Conservation (phyloP, 164 flowering plant genomes). For the Aristolochia californica region DNA sequence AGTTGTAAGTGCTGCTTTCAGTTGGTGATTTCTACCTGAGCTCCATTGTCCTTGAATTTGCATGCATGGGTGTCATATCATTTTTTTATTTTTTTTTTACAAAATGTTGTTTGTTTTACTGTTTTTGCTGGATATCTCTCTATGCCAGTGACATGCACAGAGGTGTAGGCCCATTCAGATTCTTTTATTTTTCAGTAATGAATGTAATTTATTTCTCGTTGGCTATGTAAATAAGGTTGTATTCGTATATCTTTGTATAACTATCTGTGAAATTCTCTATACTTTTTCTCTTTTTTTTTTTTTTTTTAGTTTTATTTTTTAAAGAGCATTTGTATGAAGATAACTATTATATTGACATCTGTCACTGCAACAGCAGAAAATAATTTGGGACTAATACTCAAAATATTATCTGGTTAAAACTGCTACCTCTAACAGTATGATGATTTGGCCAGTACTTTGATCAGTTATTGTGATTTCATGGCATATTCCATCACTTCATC, state of each 20-base stretch:
- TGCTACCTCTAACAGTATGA: not conserved
- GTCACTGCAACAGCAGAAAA: not conserved
- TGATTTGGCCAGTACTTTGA: not conserved
- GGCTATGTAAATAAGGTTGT: no score
- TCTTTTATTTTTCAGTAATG: not conserved
- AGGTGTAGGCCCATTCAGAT: not conserved
- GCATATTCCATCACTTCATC: not conserved
- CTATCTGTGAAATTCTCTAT: no score
- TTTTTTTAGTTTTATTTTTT: no score
- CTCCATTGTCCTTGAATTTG: no score
- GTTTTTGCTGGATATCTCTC: not conserved
- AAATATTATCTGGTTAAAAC: not conserved
- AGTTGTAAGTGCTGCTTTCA: conserved; percentile 17
- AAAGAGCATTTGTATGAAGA: no score
- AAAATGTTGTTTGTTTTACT: not conserved
- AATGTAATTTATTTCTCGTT: no score
- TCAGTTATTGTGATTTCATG: not conserved
- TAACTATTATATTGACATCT: no score
- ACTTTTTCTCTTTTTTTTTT: no score
- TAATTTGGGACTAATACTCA: not conserved
- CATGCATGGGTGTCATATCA: not conserved
- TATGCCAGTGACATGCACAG: not conserved
- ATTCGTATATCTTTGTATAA: no score
- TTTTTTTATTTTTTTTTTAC: not conserved
- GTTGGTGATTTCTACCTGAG: not conserved